Evolutionary conservation across 768 basidiomycete genomes (phyloP), one percentile per base, ranked within the genome.

Genomic region (Chalciporus sphaerocephalus): DNA sequence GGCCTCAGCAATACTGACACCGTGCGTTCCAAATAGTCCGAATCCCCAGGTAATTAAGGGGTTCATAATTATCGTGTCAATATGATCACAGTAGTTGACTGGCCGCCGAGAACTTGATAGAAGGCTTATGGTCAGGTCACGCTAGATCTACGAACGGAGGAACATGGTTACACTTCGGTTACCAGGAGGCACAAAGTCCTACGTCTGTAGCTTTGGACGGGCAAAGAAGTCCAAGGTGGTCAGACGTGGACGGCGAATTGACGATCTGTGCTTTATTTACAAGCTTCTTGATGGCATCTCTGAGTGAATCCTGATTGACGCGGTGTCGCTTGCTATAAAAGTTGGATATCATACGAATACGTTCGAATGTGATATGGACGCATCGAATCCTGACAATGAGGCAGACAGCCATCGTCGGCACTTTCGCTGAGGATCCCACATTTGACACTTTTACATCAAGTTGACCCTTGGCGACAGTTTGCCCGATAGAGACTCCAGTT

Each of bases 401-500:
- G 30, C 30, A 32, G 30, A 6, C 6, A 3, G 30, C 4, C n/a
- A 32, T 32, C 30, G 30, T 9, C 1, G 30, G 6, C 30, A 32
- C 15, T 15, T 15, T 6, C 5, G 30, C 30, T 32, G 30, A 32
- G 30, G 30, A 32, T 32, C 30, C 30, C 30, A n/a, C 30, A 32
- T 32, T 32, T 5, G 30, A 32, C 5, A 6, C 15, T 27, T 27
- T 27, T 27, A 27, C 27, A 27, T 27, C 27, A 27, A 27, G 8
- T 2, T 37, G 11, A 37, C 33, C 33, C 4, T 37, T n/a, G n/a
- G 30, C 15, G 15, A 32, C 30, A 9, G 10, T 23, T 46, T 48
- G 27, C 47, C 49, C n/a, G 30, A 56, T 53, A 32, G 21, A 34
- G 57, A 20, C 8, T 20, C n/a, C 28, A 4, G 22, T 62, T 62